Evolutionary conservation across 2,329 filamentous ascomycete species (phyloP).

Genomic region (Scytalidium sp.): DNA sequence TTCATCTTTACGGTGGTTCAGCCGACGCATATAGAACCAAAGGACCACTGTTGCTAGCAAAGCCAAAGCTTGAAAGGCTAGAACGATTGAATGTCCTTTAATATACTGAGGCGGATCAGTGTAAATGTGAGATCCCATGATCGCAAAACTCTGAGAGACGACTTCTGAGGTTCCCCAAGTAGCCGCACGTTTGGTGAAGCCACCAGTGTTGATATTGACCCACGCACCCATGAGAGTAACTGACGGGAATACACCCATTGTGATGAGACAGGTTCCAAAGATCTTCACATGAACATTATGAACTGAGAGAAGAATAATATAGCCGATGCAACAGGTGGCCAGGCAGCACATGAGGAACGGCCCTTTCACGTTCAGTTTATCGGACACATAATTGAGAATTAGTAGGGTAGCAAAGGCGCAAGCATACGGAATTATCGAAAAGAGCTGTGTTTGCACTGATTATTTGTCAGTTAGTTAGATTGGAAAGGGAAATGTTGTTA

Average conservation of each 20-base stretch:
- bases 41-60: not conserved
- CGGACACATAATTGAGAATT: not conserved
- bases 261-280: not conserved
- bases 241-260: not conserved
- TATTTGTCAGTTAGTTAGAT: not conserved
- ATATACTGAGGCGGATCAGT: not conserved
- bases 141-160: not conserved
- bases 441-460: not conserved
- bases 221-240: not conserved
- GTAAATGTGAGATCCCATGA: not conserved
- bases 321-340: not conserved
- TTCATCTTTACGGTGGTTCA: not conserved
- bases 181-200: constrained; percentile 3
- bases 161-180: not conserved
- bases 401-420: not conserved
- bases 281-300: not conserved
- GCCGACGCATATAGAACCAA: not conserved
- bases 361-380: not conserved
- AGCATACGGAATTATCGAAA: not conserved
- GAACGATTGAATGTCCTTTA: not conserved
- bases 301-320: not conserved
- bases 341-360: not conserved
- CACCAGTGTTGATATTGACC: not conserved
- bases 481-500: not conserved
- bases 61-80: not conserved